Percentiles rank a stretch among this genome's conserved stretches.
Evolutionary conservation across 805 yeast genomes (phyloP).

Genomic region (Nakazawaea wyomingensis): DNA sequence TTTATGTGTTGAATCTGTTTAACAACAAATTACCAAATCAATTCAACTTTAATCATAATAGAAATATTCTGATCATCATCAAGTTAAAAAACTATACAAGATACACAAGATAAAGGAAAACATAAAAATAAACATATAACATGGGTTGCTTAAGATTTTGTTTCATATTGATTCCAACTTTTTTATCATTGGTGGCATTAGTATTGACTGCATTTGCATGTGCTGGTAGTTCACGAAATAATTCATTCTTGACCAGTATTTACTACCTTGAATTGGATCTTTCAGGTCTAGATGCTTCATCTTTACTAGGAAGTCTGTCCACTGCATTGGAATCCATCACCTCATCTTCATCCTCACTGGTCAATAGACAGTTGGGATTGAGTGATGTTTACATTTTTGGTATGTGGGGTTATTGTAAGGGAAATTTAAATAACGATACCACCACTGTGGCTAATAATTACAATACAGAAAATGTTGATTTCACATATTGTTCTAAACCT

Average conservation of each 20-base stretch:
- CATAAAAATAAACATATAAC: neutral
- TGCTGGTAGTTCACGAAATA: constrained; percentile 44
- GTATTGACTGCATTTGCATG: constrained; percentile 45
- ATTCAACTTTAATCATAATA: too few relatives aligned
- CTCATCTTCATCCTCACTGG: too few relatives aligned
- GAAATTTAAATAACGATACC: constrained; percentile 19
- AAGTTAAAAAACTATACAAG: too few relatives aligned
- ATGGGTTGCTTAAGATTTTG: constrained; percentile 24
- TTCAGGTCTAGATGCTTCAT: constrained; percentile 23
- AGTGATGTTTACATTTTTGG: constrained; percentile 50
- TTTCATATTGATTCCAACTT: constrained; percentile 22
- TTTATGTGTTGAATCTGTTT: too few relatives aligned
- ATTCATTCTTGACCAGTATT: constrained; percentile 36
- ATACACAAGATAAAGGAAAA: too few relatives aligned
- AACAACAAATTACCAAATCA: too few relatives aligned
- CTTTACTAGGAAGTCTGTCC: constrained; percentile 14
- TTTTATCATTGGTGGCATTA: constrained; percentile 37
- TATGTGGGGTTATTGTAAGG: constrained; percentile 61
- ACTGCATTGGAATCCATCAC: too few relatives aligned
- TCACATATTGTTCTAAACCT: constrained; percentile 50
- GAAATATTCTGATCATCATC: too few relatives aligned
- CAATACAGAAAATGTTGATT: constrained; percentile 21
- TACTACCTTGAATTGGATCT: constrained; percentile 46
- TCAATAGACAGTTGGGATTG: constrained; percentile 29
- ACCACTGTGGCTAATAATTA: constrained; percentile 14